These are phyloP conservation scores for Annona cherimola DNA, from an alignment of 164 flowering plant genomes.

Conservation along the genomic window DNA sequence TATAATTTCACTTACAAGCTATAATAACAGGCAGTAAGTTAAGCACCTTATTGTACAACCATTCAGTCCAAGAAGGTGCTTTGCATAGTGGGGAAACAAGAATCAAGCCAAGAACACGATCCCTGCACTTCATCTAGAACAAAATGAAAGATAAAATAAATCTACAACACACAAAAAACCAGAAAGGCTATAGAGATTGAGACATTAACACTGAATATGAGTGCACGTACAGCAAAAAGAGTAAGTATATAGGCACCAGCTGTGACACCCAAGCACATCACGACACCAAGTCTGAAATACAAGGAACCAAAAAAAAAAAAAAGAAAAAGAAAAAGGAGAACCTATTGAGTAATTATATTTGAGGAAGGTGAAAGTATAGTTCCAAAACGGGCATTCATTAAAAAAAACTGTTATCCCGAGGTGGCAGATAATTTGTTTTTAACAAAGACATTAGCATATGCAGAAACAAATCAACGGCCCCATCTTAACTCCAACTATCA, in stretches of 20 bases:
- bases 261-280: constrained; percentile 70
- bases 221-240: constrained; percentile 44
- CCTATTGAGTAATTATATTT: too few relatives aligned
- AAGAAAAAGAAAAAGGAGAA: not conserved
- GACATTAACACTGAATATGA: not conserved
- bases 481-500: not conserved
- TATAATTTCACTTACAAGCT: not conserved
- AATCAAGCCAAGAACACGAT: constrained; percentile 61
- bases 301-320: not conserved
- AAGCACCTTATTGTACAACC: constrained; percentile 63
- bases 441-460: not conserved
- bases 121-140: constrained; percentile 54
- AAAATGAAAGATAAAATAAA: not conserved
- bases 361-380: too few relatives aligned
- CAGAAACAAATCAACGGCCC: not conserved
- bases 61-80: constrained; percentile 72
- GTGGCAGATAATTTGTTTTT: not conserved
- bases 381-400: not conserved
- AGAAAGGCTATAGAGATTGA: not conserved
- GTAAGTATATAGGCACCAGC: constrained; percentile 68
- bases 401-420: not conserved
- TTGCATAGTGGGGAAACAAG: constrained; percentile 71
- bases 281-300: constrained; percentile 46
- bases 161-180: constrained; percentile 3
- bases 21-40: not conserved